phyloP scores from a whole-genome alignment of 495 filamentous ascomycete genomes.

The Peziza echinospora region DNA sequence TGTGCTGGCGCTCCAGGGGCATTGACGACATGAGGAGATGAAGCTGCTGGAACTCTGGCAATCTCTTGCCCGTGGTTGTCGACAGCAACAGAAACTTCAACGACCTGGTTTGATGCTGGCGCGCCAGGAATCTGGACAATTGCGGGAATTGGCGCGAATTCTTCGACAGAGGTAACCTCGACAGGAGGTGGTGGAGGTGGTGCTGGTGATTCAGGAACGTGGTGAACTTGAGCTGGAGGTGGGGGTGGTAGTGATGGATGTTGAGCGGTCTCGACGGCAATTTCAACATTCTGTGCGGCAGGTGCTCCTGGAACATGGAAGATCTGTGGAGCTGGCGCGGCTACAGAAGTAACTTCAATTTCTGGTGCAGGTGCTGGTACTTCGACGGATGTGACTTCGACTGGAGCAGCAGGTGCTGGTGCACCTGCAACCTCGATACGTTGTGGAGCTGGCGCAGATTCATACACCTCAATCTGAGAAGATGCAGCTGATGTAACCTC shows the following conservation, averaged over 20 bases:
- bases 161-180: slow-evolving; percentile 7
- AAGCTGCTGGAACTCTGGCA: background rate
- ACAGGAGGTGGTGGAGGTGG: background rate
- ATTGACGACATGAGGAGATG: too few species aligned
- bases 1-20: too few species aligned
- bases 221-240: background rate
- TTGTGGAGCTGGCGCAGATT: background rate
- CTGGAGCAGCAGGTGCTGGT: too few species aligned
- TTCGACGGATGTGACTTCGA: too few species aligned
- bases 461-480: too few species aligned
- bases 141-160: background rate
- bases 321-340: too few species aligned
- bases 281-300: too few species aligned
- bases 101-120: background rate
- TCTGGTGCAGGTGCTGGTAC: background rate
- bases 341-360: too few species aligned
- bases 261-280: too few species aligned
- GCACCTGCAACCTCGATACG: too few species aligned
- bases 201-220: background rate
- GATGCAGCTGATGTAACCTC: too few species aligned
- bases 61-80: background rate
- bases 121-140: background rate
- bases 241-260: background rate
- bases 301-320: too few species aligned
- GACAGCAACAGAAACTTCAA: background rate